Conservation (phyloP, 192 early-diverging fungal genomes). For the Coemansia sp. region DNA sequence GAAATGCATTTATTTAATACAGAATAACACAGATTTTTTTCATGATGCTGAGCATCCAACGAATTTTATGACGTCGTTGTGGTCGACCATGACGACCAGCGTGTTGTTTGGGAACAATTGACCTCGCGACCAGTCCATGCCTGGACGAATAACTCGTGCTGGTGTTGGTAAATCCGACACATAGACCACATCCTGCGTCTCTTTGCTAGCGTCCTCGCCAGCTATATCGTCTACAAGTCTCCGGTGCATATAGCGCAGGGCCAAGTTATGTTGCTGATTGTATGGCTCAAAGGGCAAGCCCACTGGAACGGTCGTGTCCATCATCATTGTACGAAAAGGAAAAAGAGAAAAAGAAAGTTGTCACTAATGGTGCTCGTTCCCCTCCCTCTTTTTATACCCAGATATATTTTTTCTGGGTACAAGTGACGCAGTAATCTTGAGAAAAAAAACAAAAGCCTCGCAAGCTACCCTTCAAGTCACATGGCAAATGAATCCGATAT, state of each 20-base stretch:
- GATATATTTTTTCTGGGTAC: no score
- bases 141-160: conserved; percentile 39
- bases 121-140: conserved; percentile 38
- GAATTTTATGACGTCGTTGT: conserved; percentile 29
- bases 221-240: conserved; percentile 44
- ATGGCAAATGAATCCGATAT: no score
- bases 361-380: not conserved
- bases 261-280: conserved; percentile 22
- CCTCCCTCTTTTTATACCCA: no score
- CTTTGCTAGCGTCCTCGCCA: conserved; percentile 23
- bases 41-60: conserved; percentile 17
- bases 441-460: no score
- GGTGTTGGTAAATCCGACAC: conserved; percentile 42
- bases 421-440: no score
- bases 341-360: not conserved
- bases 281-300: conserved; percentile 43
- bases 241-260: conserved; percentile 33
- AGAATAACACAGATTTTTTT: not conserved
- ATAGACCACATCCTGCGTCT: conserved; percentile 8
- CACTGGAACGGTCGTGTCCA: conserved; percentile 31
- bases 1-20: conserved; percentile 2
- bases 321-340: conserved; percentile 26
- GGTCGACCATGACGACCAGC: conserved; percentile 33
- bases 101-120: conserved; percentile 35
- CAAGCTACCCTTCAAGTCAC: no score